These are phyloP conservation scores for Sungouiella thailandica DNA, from an alignment of 805 yeast species.

Conservation along the genomic window DNA sequence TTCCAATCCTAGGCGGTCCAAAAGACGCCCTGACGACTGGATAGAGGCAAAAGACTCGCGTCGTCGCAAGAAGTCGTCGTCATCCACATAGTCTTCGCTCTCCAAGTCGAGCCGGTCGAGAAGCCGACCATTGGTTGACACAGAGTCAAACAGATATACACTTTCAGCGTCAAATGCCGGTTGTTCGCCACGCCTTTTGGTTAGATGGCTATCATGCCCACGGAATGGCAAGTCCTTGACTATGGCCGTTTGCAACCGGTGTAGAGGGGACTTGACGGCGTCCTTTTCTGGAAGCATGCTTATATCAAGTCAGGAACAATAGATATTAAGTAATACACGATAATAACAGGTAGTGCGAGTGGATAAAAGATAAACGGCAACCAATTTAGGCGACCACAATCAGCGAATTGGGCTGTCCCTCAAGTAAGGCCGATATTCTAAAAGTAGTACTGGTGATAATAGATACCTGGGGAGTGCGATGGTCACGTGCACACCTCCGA, in stretches of 20 bases:
- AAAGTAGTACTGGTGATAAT: no score
- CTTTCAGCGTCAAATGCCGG: conserved; percentile 25
- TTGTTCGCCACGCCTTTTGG: neutral
- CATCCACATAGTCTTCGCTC: conserved; percentile 12
- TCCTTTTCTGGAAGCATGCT: no score
- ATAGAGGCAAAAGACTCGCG: conserved; percentile 13
- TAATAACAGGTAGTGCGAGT: no score
- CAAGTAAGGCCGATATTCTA: no score
- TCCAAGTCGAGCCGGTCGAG: conserved; percentile 25
- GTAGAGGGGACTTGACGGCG: conserved; percentile 14
- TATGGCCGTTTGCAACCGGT: conserved; percentile 14
- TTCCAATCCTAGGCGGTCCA: conserved; percentile 26
- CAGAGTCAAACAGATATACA: conserved; percentile 41
- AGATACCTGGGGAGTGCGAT: no score
- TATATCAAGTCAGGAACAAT: no score
- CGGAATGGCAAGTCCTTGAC: conserved; percentile 6
- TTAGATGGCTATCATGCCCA: neutral
- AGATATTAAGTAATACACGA: no score
- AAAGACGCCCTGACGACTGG: conserved; percentile 11
- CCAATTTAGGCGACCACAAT: no score
- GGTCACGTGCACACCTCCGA: no score
- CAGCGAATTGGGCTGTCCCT: no score
- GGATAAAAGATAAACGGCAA: no score
- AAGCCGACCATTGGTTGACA: conserved; percentile 38
- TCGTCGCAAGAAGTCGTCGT: conserved; percentile 10